Evolutionary conservation across 148 eudicot genomes (phyloP), one percentile per base, ranked within the genome.

Genomic region (Rheum nobile): DNA sequence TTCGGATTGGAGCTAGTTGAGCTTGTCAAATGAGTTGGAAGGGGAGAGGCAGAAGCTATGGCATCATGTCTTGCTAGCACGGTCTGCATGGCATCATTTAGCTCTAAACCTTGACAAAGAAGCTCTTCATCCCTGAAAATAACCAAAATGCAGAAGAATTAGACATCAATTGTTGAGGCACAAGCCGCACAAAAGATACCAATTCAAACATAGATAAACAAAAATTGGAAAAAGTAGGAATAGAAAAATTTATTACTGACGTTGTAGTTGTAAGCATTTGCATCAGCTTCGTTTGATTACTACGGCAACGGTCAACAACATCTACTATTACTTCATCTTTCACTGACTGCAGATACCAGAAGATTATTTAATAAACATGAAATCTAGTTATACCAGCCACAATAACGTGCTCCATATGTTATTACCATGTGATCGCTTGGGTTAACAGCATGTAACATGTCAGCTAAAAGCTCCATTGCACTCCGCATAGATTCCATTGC

Each of bases 281-380:
- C 90, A 92, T 84, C 82, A 96, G 79, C 86, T 90, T 96, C 85
- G 84, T 96, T 78, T 96, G 99, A 83, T 88, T 96, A 72, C 89
- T 71, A 72, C 92, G 97, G 72, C 99, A 92, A 74, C 84, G 87
- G 34, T 90, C 93, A 65, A 82, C 97, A 75, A 96, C 92, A 80
- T 96, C 97, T 31, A 90, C 82, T 71, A 96, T 96, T 19, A 96
- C 83, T 87, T 96, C 99, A 78, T 92, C 96, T 77, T 91, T 88
- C 63, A 92, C 88, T 77, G 99, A 90, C 99, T 96, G 79, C 79
- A 78, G 71, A 67, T 37, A 44, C 31, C 42, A 65, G 61, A 52
- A 46, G 71, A 74, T 65, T 14, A 50, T 2, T n/a, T 50, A 75
- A 41, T 29, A 75, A 4, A 46, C 39, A 65, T 1, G 9, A 57